Percentiles rank a stretch among this genome's conserved stretches.
These are phyloP conservation scores for Lactifluus pinguis DNA, from an alignment of 768 basidiomycete genomes.

Conservation along the genomic window DNA sequence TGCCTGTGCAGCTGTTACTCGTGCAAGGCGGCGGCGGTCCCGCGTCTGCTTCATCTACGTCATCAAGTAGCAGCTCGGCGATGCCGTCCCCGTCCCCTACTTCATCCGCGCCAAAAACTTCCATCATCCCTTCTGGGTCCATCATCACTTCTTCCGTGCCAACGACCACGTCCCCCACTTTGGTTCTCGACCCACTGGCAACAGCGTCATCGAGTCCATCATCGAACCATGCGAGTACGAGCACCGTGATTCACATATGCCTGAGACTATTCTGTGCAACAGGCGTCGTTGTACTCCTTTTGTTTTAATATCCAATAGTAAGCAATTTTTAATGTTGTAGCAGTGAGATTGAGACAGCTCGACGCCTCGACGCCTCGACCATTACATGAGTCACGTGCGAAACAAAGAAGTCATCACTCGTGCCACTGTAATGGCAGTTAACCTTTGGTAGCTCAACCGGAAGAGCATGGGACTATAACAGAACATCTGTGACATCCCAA, in stretches of 20 bases:
- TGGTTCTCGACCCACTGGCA: too few species aligned
- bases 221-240: not conserved
- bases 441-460: too few species aligned
- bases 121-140: not conserved
- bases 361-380: too few species aligned
- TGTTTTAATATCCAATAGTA: not conserved
- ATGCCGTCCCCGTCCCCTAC: not conserved
- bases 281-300: not conserved
- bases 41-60: not conserved
- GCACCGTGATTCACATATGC: not conserved
- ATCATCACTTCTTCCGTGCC: not conserved
- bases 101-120: not conserved
- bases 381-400: too few species aligned
- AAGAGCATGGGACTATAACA: too few species aligned
- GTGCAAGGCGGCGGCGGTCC: constrained; percentile 8
- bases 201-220: not conserved
- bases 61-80: not conserved
- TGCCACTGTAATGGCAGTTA: too few species aligned
- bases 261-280: not conserved
- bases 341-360: too few species aligned
- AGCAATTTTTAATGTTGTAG: not conserved
- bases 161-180: too few species aligned
- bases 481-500: too few species aligned
- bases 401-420: too few species aligned
- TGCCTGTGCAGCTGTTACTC: not conserved